Percentiles rank a stretch among this genome's conserved stretches.
These are phyloP conservation scores for Rhynchospora breviuscula DNA, from an alignment of 176 grass and related monocot genomes.

Conservation along the genomic window DNA sequence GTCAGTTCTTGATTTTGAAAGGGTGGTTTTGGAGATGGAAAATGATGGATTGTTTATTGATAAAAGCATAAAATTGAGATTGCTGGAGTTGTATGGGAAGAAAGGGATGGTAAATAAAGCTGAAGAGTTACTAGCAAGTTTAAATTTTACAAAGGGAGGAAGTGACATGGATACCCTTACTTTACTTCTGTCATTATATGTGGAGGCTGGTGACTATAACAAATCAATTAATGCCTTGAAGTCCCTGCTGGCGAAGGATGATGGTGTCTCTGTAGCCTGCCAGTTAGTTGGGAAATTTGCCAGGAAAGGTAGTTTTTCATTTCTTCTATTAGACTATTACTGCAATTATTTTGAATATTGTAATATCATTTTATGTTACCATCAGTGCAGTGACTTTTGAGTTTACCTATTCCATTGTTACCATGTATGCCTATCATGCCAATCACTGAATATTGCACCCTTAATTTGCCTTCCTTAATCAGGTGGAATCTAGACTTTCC, in stretches of 20 bases:
- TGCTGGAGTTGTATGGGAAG: constrained; percentile 57
- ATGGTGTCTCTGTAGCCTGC: constrained; percentile 41
- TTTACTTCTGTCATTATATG: constrained; percentile 30
- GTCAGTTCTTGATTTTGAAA: constrained; percentile 44
- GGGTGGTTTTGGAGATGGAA: constrained; percentile 52
- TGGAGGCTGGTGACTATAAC: constrained; percentile 26
- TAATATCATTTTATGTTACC: too few species aligned
- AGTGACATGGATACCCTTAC: constrained; percentile 19
- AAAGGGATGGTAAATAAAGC: constrained; percentile 37
- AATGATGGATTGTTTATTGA: constrained; percentile 27
- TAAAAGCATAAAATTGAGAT: constrained; percentile 32
- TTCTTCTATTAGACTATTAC: too few species aligned
- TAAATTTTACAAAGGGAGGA: constrained; percentile 25
- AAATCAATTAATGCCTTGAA: constrained; percentile 35
- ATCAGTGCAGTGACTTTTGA: background rate
- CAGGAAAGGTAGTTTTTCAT: constrained; percentile 85
- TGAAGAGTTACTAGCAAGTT: constrained; percentile 30
- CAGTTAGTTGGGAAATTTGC: constrained; percentile 65
- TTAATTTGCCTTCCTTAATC: background rate
- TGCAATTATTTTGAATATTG: too few species aligned
- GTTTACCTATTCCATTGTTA: background rate
- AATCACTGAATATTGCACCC: background rate
- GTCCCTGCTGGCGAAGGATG: constrained; percentile 41
- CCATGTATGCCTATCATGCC: background rate
- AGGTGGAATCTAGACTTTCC: background rate